Evolutionary conservation across 2,329 filamentous ascomycete genomes (phyloP).

Genomic region (Aspergillus sergii): DNA sequence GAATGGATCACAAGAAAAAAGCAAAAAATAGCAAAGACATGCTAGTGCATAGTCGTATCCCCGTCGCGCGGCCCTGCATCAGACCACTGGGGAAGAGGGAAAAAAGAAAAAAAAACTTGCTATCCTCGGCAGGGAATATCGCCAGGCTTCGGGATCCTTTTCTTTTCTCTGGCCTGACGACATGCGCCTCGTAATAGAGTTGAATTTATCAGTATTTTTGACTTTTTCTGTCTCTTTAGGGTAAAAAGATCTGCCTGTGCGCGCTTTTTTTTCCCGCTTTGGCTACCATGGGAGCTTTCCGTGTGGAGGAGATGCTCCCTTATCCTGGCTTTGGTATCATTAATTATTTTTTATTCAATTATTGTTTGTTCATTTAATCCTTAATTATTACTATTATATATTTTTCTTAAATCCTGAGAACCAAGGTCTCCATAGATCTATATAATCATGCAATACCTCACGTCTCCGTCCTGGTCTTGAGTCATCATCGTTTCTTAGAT

Average conservation of each 20-base stretch:
- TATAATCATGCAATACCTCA: constrained; percentile 23
- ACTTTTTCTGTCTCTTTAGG: not conserved
- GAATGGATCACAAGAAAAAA: not conserved
- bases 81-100: constrained; percentile 8
- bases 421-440: constrained; percentile 13
- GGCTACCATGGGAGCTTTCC: not conserved
- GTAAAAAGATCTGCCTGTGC: constrained; percentile 6
- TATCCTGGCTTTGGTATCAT: not conserved
- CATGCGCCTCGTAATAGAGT: constrained; percentile 6
- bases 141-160: constrained; percentile 12
- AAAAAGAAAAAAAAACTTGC: not conserved
- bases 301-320: not conserved
- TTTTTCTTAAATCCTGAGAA: not conserved
- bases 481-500: constrained; percentile 10
- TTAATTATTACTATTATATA: not conserved
- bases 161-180: constrained; percentile 5
- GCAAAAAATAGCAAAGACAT: not conserved
- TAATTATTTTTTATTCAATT: not conserved
- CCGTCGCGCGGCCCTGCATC: constrained; percentile 3
- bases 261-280: not conserved
- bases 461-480: constrained; percentile 1
- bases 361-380: not conserved
- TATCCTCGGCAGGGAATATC: not conserved
- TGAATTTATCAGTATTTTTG: not conserved
- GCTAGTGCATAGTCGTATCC: not conserved